A percentile compares a stretch with the other conserved stretches of the same genome.
Evolutionary conservation across 2,329 filamentous ascomycete genomes (phyloP).

Genomic region (Cytospora piceae): DNA sequence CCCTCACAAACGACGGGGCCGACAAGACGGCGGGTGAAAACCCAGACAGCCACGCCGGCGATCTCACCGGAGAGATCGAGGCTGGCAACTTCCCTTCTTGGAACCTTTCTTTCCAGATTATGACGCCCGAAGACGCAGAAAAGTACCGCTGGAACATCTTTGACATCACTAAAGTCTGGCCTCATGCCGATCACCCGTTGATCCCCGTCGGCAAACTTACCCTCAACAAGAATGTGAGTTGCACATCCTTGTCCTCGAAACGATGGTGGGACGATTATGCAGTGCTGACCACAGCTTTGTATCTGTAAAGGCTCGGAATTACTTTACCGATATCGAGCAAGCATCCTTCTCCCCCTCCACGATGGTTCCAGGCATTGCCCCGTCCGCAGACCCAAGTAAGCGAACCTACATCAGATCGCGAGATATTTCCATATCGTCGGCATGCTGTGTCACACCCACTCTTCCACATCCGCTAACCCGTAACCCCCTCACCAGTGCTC

Average conservation of each 20-base stretch:
- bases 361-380: conserved; percentile 66
- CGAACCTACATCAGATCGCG: neutral
- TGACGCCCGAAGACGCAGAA: conserved; percentile 48
- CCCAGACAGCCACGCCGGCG: conserved; percentile 42
- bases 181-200: conserved; percentile 56
- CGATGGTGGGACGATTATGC: neutral
- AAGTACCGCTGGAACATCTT: conserved; percentile 48
- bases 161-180: conserved; percentile 63
- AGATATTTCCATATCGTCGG: neutral
- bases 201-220: conserved; percentile 57
- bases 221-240: conserved; percentile 52
- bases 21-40: conserved; percentile 52
- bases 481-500: conserved; percentile 45
- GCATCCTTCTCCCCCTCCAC: conserved; percentile 67
- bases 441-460: neutral
- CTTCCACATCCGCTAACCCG: neutral
- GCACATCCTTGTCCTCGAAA: neutral
- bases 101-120: conserved; percentile 57
- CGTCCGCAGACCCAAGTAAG: conserved; percentile 58
- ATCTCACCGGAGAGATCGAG: conserved; percentile 58
- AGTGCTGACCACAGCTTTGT: neutral
- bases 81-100: conserved; percentile 57
- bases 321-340: conserved; percentile 72
- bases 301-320: conserved; percentile 53
- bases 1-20: conserved; percentile 53